Conservation (phyloP, 148 eudicot species). For the Rhododendron kiyosumense region DNA sequence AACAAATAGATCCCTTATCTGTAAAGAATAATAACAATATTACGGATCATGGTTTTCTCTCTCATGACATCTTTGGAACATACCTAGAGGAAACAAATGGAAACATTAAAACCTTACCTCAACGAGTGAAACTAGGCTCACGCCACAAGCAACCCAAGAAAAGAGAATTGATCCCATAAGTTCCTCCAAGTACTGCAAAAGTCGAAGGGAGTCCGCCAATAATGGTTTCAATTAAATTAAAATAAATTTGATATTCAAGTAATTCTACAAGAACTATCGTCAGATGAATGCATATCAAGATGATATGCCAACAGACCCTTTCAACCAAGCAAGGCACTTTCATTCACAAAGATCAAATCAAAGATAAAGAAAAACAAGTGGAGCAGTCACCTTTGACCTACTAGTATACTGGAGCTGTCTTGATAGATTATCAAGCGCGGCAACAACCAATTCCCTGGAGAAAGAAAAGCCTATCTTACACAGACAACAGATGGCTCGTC, state of each 20-base stretch:
- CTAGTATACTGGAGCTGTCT: constrained; percentile 49
- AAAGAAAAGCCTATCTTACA: not conserved
- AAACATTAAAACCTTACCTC: constrained; percentile 46
- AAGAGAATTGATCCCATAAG: constrained; percentile 78
- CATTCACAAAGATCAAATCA: constrained; percentile 6
- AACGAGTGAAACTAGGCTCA: constrained; percentile 73
- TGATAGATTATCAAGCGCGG: constrained; percentile 71
- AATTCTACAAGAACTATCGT: not conserved
- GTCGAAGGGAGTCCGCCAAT: not conserved
- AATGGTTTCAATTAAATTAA: not conserved
- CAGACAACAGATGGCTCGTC: not conserved
- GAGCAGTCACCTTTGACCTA: constrained; percentile 62
- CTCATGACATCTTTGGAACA: constrained; percentile 1
- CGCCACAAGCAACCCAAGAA: constrained; percentile 82
- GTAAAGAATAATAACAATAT: constrained; percentile 22
- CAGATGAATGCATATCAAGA: not conserved
- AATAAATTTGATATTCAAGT: not conserved
- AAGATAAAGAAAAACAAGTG: not conserved
- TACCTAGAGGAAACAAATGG: not conserved
- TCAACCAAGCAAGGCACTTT: constrained; percentile 3
- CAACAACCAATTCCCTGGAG: constrained; percentile 73
- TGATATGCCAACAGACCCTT: not conserved
- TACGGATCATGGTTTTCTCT: not conserved
- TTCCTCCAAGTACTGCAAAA: constrained; percentile 78
- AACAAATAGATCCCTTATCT: constrained; percentile 84